Evolutionary conservation across 164 flowering plant species (phyloP).

Genomic region (Nelumbo lutea): DNA sequence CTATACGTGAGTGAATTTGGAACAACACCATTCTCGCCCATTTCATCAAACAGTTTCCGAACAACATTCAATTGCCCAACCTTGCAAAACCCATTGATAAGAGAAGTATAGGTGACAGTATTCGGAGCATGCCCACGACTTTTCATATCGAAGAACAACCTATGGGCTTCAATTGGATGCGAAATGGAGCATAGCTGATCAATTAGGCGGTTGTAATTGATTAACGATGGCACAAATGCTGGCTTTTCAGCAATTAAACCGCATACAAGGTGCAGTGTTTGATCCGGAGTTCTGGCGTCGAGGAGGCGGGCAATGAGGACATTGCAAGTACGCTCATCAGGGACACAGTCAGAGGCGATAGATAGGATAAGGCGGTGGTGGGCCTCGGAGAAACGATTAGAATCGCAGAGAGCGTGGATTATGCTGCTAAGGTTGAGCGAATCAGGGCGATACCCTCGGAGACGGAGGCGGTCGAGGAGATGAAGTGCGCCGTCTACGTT

Average conservation of each 20-base stretch:
- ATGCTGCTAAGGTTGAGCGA: conserved; percentile 65
- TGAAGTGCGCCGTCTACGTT: conserved; percentile 59
- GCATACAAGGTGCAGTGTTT: conserved; percentile 33
- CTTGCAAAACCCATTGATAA: conserved; percentile 56
- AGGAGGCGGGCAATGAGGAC: conserved; percentile 76
- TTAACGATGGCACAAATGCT: conserved; percentile 67
- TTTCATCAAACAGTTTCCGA: conserved; percentile 66
- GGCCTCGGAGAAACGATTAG: conserved; percentile 69
- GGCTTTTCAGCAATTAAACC: conserved; percentile 39
- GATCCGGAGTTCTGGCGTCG: conserved; percentile 34
- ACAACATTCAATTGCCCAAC: conserved; percentile 53
- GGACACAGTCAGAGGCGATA: conserved; percentile 37
- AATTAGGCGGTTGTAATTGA: conserved; percentile 70
- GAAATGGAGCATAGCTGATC: conserved; percentile 45
- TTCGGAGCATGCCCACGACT: conserved; percentile 54
- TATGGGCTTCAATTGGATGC: conserved; percentile 36
- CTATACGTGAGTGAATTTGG: conserved; percentile 77
- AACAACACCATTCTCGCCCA: conserved; percentile 44
- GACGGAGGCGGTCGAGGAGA: conserved; percentile 54
- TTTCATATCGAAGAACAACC: conserved; percentile 54
- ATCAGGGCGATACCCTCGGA: conserved; percentile 54
- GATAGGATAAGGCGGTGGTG: conserved; percentile 48
- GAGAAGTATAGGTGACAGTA: conserved; percentile 63
- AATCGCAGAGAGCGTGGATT: conserved; percentile 66
- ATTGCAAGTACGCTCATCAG: conserved; percentile 82